Percentiles rank a stretch among this genome's conserved stretches.
These are phyloP conservation scores for Phytophthora macrochlamydospora DNA, from an alignment of 352 stramenopile genomes.

Conservation along the genomic window DNA sequence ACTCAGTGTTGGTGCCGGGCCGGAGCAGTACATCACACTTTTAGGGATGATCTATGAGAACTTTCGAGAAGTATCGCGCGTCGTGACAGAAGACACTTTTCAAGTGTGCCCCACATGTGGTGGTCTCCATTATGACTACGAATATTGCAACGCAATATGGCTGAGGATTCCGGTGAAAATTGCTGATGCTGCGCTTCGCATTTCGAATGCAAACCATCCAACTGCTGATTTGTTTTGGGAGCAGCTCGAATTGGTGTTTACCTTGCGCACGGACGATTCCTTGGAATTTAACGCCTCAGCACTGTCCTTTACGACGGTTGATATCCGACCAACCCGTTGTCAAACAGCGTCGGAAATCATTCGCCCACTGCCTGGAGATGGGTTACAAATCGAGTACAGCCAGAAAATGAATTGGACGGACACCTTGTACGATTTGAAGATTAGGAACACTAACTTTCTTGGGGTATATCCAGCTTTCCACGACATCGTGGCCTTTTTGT, in stretches of 20 bases:
- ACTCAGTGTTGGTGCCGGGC: constrained; percentile 62
- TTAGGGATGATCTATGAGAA: constrained; percentile 89
- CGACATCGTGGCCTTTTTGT: constrained; percentile 74
- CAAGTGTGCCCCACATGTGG: constrained; percentile 61
- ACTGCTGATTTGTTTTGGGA: constrained; percentile 83
- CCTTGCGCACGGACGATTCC: constrained; percentile 81
- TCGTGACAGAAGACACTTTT: constrained; percentile 85
- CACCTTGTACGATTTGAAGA: constrained; percentile 62
- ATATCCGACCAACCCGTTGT: constrained; percentile 62
- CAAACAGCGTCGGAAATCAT: constrained; percentile 70
- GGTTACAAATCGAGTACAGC: constrained; percentile 78
- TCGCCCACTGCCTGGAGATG: constrained; percentile 69
- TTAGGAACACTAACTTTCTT: constrained; percentile 83
- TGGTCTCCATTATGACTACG: constrained; percentile 68
- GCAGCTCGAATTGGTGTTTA: constrained; percentile 81
- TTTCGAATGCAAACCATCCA: constrained; percentile 59
- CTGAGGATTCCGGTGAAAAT: constrained; percentile 80
- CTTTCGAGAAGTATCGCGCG: constrained; percentile 77
- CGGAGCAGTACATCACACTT: constrained; percentile 73
- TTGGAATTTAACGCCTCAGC: constrained; percentile 69
- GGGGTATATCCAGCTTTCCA: constrained; percentile 72
- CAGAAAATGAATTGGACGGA: constrained; percentile 84
- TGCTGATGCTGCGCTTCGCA: constrained; percentile 72
- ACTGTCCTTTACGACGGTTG: constrained; percentile 62
- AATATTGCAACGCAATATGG: constrained; percentile 80